Evolutionary conservation across 192 early-diverging fungal genomes (phyloP).

Genomic region (Spizellomyces sp.): DNA sequence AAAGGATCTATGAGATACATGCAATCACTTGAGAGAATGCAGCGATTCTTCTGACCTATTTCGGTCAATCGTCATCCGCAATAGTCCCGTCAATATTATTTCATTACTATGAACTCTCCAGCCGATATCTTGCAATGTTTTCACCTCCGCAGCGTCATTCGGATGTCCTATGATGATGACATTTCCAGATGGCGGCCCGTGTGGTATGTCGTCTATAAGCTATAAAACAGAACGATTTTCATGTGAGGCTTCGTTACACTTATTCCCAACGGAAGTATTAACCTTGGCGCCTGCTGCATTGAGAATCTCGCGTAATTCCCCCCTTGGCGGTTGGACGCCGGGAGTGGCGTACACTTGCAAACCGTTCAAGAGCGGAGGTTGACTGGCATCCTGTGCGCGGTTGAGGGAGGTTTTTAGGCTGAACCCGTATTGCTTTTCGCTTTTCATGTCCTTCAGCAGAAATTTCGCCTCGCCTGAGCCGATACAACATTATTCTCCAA

Average conservation of each 20-base stretch:
- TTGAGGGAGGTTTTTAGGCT: conserved; percentile 29
- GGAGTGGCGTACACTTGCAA: conserved; percentile 40
- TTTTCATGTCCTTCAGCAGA: conserved; percentile 42
- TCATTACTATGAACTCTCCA: conserved; percentile 42
- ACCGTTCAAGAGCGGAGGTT: conserved; percentile 30
- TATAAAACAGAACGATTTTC: conserved; percentile 2
- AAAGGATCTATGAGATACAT: no score
- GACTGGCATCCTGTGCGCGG: neutral
- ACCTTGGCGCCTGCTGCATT: conserved; percentile 47
- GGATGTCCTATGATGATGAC: conserved; percentile 33
- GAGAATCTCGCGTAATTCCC: conserved; percentile 49
- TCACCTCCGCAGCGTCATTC: conserved; percentile 36
- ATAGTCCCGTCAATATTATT: conserved; percentile 50
- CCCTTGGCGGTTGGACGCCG: conserved; percentile 32
- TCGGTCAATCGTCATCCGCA: conserved; percentile 42
- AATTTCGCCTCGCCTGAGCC: conserved; percentile 43
- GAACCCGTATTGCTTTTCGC: conserved; percentile 47
- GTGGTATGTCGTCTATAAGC: conserved; percentile 7
- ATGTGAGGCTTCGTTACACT: neutral
- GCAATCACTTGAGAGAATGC: no score
- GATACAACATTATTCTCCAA: neutral
- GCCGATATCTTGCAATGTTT: conserved; percentile 22
- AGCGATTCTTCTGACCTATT: no score
- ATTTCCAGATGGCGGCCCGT: conserved; percentile 5
- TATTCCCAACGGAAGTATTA: neutral